phyloP scores from a whole-genome alignment of 2,329 filamentous ascomycete species.

The Rutstroemia sp. region DNA sequence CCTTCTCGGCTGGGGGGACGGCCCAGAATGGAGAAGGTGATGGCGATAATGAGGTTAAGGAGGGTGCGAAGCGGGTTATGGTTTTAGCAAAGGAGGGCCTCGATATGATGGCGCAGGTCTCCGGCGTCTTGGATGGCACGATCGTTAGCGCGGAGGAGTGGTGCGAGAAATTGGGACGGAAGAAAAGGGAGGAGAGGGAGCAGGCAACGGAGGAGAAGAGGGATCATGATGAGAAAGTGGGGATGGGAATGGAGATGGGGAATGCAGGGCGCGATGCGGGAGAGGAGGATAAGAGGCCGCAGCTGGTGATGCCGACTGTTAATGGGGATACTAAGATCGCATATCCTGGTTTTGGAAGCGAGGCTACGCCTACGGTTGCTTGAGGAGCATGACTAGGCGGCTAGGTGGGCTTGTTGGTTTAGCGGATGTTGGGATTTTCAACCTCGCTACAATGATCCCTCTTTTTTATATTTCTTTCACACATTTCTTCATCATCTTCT shows the following conservation, averaged over 20 bases:
- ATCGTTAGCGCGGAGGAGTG: conserved; percentile 86
- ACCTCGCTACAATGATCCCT: too few relatives aligned
- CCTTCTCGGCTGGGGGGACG: conserved; percentile 18
- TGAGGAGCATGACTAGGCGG: too few relatives aligned
- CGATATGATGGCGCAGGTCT: conserved; percentile 92
- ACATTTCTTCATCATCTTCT: too few relatives aligned
- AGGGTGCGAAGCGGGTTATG: conserved; percentile 68
- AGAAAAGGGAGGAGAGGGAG: conserved; percentile 26
- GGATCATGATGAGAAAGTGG: not conserved
- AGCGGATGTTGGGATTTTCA: too few relatives aligned
- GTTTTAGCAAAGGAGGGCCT: conserved; percentile 84
- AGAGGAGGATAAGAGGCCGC: not conserved
- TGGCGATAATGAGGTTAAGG: conserved; percentile 38
- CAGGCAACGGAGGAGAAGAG: not conserved
- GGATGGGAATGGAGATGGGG: too few relatives aligned
- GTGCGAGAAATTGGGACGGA: conserved; percentile 67
- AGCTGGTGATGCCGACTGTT: not conserved
- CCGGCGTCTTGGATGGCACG: conserved; percentile 78
- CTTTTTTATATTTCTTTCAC: too few relatives aligned
- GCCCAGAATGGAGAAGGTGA: conserved; percentile 25
- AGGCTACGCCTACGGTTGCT: too few relatives aligned
- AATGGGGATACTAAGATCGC: not conserved
- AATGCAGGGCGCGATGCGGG: too few relatives aligned
- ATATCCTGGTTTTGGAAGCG: too few relatives aligned
- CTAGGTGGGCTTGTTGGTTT: too few relatives aligned